These are phyloP conservation scores for Ensete glaucum DNA, from an alignment of 176 grass and related monocot species.

Conservation along the genomic window DNA sequence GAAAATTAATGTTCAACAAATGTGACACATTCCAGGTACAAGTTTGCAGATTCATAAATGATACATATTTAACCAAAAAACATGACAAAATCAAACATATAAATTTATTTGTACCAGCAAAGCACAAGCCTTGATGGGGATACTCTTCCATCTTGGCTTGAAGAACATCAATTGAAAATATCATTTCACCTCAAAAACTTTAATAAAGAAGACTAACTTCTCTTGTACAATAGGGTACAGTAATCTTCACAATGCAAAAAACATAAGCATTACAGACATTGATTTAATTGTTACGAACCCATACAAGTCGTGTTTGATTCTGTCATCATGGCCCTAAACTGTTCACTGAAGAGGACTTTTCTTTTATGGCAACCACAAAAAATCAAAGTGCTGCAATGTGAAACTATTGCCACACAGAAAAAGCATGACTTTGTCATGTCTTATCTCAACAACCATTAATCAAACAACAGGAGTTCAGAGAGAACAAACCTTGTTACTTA, in stretches of 20 bases:
- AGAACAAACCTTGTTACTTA: neutral
- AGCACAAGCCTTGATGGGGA: neutral
- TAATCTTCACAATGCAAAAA: neutral
- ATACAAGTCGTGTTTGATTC: neutral
- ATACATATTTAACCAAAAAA: too few species aligned
- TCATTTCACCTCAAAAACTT: too few species aligned
- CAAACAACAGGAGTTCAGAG: neutral
- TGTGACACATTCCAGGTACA: too few species aligned
- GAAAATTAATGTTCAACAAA: too few species aligned
- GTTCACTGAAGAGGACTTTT: neutral
- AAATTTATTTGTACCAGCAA: neutral
- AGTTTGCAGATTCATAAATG: too few species aligned
- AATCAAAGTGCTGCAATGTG: neutral
- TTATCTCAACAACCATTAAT: neutral
- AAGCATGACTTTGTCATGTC: neutral
- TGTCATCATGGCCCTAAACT: neutral
- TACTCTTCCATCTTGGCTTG: neutral
- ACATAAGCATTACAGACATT: neutral
- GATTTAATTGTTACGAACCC: neutral
- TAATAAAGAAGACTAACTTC: neutral
- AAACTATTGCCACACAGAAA: neutral
- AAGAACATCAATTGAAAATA: too few species aligned
- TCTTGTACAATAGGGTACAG: neutral
- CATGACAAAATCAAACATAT: neutral
- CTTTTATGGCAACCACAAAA: neutral